Evolutionary conservation across 1,284 basidiomycete genomes (phyloP).

Genomic region (Melampsora larici-populina): DNA sequence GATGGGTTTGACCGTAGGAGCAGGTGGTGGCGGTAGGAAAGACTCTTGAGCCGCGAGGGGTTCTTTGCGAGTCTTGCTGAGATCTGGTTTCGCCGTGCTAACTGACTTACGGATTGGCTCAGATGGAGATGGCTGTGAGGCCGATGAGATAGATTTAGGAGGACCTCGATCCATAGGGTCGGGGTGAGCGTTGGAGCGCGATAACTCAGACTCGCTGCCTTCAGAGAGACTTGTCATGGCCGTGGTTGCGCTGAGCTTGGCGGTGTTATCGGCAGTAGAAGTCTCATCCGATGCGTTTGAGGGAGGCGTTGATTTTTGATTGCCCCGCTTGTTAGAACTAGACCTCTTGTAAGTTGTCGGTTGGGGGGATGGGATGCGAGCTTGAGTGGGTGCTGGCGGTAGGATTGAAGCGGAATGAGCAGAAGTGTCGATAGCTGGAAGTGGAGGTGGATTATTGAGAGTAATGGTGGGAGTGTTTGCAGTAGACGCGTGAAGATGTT

Average conservation of each 20-base stretch:
- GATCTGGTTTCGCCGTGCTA: not conserved
- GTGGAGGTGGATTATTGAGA: not conserved
- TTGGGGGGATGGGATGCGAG: conserved; percentile 5
- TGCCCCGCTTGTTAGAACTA: conserved; percentile 20
- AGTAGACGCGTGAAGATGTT: conserved; percentile 15
- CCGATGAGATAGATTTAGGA: not conserved
- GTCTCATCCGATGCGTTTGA: not conserved
- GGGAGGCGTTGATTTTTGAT: not conserved
- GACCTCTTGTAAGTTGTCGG: conserved; percentile 20
- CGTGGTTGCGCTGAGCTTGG: conserved; percentile 24
- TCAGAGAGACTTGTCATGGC: conserved; percentile 27
- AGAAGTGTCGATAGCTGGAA: not conserved
- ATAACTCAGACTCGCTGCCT: conserved; percentile 5
- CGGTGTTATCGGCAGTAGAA: not conserved
- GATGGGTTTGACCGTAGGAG: conserved; percentile 8
- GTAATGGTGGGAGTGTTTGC: not conserved
- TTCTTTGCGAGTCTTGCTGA: not conserved
- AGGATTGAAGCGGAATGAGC: not conserved
- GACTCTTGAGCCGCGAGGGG: not conserved
- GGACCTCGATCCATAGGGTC: not conserved
- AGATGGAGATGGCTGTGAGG: not conserved
- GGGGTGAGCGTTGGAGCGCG: not conserved
- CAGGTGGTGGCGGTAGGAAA: not conserved
- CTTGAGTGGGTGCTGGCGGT: not conserved
- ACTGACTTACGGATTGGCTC: not conserved